phyloP scores from a whole-genome alignment of 805 yeast genomes.

The Wickerhamomyces queroliae region DNA sequence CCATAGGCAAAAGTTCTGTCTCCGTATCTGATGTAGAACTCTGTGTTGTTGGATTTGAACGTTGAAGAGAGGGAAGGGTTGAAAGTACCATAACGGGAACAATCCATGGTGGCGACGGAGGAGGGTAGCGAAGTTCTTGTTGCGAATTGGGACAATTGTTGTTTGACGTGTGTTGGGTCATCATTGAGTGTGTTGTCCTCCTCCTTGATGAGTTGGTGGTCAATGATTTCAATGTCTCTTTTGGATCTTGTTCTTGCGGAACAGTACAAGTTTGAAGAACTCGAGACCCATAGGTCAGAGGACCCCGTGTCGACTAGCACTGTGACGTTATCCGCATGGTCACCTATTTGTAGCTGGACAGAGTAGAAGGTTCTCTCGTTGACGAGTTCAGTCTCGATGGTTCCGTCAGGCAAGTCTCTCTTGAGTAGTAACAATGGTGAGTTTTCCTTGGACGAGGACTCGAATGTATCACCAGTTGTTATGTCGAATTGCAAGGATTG shows the following conservation, averaged over 20 bases:
- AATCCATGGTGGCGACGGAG: slow-evolving; percentile 26
- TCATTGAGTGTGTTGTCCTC: too few species aligned
- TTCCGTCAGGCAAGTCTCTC: slow-evolving; percentile 21
- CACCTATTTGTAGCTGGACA: slow-evolving; percentile 45
- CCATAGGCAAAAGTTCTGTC: slow-evolving; percentile 48
- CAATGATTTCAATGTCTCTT: too few species aligned
- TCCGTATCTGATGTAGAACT: slow-evolving; percentile 42
- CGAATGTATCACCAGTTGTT: too few species aligned
- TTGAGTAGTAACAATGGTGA: too few species aligned
- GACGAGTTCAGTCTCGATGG: slow-evolving; percentile 26
- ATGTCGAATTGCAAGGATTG: too few species aligned
- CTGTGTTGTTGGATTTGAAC: slow-evolving; percentile 26
- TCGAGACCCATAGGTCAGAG: slow-evolving; percentile 63
- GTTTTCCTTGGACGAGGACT: too few species aligned
- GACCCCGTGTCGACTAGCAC: slow-evolving; percentile 72
- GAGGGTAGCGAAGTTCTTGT: neutral
- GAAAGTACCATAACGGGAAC: slow-evolving; percentile 36
- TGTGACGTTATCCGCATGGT: slow-evolving; percentile 45
- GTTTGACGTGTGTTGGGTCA: neutral
- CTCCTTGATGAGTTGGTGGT: too few species aligned
- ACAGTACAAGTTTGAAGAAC: slow-evolving; percentile 43
- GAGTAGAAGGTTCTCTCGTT: slow-evolving; percentile 40
- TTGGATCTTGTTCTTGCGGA: too few species aligned
- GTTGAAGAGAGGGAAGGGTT: slow-evolving; percentile 26
- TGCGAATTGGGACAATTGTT: neutral